Evolutionary conservation across 2,329 filamentous ascomycete genomes (phyloP).

Genomic region (Periglandula ipomoeae): DNA sequence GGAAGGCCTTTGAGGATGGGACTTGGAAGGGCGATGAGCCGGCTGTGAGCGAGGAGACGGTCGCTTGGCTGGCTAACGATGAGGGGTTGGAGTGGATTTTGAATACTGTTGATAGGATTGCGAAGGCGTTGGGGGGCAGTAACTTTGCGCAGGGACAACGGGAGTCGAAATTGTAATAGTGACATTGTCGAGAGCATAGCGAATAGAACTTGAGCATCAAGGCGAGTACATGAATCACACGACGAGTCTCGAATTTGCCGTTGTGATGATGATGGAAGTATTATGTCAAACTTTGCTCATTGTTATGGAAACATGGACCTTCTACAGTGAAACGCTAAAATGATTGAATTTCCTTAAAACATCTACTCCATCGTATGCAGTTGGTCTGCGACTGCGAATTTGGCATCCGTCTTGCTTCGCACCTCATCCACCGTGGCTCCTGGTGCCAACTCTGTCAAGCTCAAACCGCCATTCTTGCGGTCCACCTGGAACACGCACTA

Average conservation of each 20-base stretch:
- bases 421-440: constrained; percentile 61
- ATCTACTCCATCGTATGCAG: constrained; percentile 37
- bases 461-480: constrained; percentile 49
- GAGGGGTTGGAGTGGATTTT: constrained; percentile 40
- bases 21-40: constrained; percentile 30
- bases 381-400: constrained; percentile 52
- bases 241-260: too few species aligned
- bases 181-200: neutral
- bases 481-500: constrained; percentile 64
- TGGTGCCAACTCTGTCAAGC: constrained; percentile 61
- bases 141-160: constrained; percentile 23
- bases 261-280: too few species aligned
- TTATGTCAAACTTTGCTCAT: too few species aligned
- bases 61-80: constrained; percentile 33
- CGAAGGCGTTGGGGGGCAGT: constrained; percentile 34
- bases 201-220: neutral
- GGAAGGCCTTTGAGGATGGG: constrained; percentile 67
- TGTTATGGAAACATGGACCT: too few species aligned
- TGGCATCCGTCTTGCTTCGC: constrained; percentile 58
- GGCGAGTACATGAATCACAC: neutral
- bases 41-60: constrained; percentile 24
- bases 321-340: too few species aligned
- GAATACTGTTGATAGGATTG: constrained; percentile 33
- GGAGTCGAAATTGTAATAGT: constrained; percentile 10
- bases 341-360: too few species aligned